A percentile compares a stretch with the other conserved stretches of the same genome.
Conservation (phyloP, 2,329 filamentous ascomycete species). For the Ceratocystis harringtonii region DNA sequence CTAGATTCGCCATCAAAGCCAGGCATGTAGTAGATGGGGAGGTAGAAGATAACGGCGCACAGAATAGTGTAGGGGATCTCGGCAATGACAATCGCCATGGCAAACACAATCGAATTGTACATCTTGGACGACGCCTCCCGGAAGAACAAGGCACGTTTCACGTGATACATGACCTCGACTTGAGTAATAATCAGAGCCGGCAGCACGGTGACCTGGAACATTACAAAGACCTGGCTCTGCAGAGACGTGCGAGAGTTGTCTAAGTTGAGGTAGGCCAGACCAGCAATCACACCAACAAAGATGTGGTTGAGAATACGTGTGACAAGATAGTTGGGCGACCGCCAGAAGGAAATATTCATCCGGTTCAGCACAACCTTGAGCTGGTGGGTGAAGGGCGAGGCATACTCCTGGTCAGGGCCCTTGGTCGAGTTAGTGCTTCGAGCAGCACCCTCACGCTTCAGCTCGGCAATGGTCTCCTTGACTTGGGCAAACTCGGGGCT, state of each 20-base stretch:
- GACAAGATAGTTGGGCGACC: conserved; percentile 77
- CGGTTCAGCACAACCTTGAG: conserved; percentile 58
- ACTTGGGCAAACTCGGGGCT: conserved; percentile 53
- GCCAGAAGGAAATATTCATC: conserved; percentile 68
- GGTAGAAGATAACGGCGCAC: conserved; percentile 66
- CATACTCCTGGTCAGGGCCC: conserved; percentile 60
- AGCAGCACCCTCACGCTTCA: conserved; percentile 43
- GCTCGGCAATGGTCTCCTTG: conserved; percentile 49
- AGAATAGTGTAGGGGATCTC: conserved; percentile 74
- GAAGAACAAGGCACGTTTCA: conserved; percentile 69
- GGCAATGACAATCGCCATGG: conserved; percentile 59
- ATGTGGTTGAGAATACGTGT: conserved; percentile 77
- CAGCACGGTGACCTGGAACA: conserved; percentile 78
- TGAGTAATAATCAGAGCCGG: conserved; percentile 72
- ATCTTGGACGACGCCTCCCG: conserved; percentile 76
- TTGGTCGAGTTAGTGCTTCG: conserved; percentile 38
- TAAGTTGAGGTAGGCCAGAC: conserved; percentile 64
- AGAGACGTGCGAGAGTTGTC: conserved; percentile 61
- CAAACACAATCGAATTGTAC: conserved; percentile 69
- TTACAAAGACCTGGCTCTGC: conserved; percentile 76
- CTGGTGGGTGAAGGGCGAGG: conserved; percentile 66
- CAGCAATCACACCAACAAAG: conserved; percentile 61
- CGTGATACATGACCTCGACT: conserved; percentile 65
- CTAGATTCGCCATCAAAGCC: conserved; percentile 48
- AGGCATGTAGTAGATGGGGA: conserved; percentile 74